phyloP scores from a whole-genome alignment of 2,329 filamentous ascomycete species.

The Aspergillus ochraceoroseus region DNA sequence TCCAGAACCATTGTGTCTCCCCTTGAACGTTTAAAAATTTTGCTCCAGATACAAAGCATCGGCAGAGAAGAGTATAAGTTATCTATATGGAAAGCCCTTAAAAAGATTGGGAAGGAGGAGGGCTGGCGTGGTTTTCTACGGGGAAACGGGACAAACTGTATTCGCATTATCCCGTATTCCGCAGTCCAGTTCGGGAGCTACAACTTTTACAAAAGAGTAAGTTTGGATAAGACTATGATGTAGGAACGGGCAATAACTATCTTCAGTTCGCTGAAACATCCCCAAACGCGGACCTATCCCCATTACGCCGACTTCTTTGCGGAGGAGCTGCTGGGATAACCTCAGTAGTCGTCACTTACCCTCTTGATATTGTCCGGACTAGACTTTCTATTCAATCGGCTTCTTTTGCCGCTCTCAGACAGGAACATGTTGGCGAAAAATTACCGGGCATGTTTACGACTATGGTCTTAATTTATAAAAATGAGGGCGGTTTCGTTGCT shows the following conservation, averaged over 20 bases:
- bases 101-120: constrained; percentile 95
- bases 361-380: constrained; percentile 94
- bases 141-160: constrained; percentile 96
- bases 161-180: constrained; percentile 96
- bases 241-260: constrained; percentile 13
- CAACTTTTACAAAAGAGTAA: constrained; percentile 90
- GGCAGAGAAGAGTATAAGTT: constrained; percentile 90
- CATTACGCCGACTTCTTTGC: constrained; percentile 74
- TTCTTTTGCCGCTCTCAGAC: constrained; percentile 75
- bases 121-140: constrained; percentile 97
- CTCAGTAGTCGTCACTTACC: constrained; percentile 91
- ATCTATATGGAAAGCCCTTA: constrained; percentile 79
- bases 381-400: constrained; percentile 93
- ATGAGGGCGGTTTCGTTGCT: constrained; percentile 76
- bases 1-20: constrained; percentile 95
- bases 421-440: constrained; percentile 54
- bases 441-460: constrained; percentile 91
- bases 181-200: constrained; percentile 98
- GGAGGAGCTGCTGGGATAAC: constrained; percentile 91
- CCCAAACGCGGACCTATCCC: constrained; percentile 67
- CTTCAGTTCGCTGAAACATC: constrained; percentile 67
- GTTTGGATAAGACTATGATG: constrained; percentile 30
- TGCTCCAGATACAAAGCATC: constrained; percentile 92
- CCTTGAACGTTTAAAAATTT: constrained; percentile 89
- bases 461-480: constrained; percentile 77